These are phyloP conservation scores for Fusarium miscanthi DNA, from an alignment of 2,329 filamentous ascomycete genomes.

Conservation along the genomic window DNA sequence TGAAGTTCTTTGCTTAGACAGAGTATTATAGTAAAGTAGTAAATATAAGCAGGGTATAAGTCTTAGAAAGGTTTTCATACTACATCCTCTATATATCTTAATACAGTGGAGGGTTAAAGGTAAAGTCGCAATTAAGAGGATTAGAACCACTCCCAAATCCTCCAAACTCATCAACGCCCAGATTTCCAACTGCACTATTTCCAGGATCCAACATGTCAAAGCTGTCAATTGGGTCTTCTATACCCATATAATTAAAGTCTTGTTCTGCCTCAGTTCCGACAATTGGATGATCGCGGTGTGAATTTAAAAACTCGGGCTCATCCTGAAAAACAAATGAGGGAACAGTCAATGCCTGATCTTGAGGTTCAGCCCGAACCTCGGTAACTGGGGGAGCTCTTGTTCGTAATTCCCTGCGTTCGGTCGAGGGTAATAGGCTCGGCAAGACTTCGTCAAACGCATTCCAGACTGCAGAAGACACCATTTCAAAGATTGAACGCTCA, in stretches of 20 bases:
- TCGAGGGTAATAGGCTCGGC: background rate
- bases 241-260: background rate
- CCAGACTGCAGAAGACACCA: slow-evolving; percentile 19
- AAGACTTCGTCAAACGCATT: slow-evolving; percentile 20
- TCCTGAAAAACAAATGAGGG: background rate
- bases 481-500: slow-evolving; percentile 6
- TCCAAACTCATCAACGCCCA: background rate
- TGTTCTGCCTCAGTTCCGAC: background rate
- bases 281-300: background rate
- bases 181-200: background rate
- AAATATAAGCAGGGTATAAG: background rate
- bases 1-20: background rate
- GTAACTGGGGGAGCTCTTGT: background rate
- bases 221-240: background rate
- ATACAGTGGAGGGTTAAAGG: background rate
- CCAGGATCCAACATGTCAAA: background rate
- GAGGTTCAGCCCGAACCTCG: background rate
- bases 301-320: background rate
- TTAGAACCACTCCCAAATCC: background rate
- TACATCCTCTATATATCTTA: no score
- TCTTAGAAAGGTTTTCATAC: no score
- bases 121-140: background rate
- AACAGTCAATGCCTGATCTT: background rate
- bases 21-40: background rate
- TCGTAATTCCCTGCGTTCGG: background rate